Percentiles rank a stretch among this genome's conserved stretches.
Evolutionary conservation across 83 land plant genomes (phyloP).

Genomic region (Larix sibirica): DNA sequence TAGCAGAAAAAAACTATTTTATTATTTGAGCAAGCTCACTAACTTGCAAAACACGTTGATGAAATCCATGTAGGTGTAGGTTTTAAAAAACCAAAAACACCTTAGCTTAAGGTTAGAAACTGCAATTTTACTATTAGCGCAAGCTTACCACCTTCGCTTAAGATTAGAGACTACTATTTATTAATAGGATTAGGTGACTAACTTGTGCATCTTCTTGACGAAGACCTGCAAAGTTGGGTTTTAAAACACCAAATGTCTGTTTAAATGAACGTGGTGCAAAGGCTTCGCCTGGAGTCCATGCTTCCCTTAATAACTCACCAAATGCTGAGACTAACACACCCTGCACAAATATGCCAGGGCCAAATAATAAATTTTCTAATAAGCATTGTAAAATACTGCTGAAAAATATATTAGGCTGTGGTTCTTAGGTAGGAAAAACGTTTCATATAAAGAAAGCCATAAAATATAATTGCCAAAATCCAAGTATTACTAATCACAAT

Average conservation of each 20-base stretch:
- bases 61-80: no score
- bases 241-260: slow-evolving; percentile 71
- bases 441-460: background rate
- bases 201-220: slow-evolving; percentile 94
- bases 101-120: no score
- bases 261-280: slow-evolving; percentile 72
- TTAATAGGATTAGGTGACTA: slow-evolving; percentile 1
- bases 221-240: slow-evolving; percentile 81
- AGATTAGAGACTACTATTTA: no score
- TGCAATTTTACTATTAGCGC: no score
- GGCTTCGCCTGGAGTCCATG: slow-evolving; percentile 71
- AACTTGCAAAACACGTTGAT: no score
- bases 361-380: background rate
- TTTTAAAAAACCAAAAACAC: no score
- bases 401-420: background rate
- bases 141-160: no score
- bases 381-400: background rate
- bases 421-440: background rate
- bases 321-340: slow-evolving; percentile 85
- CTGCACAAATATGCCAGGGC: slow-evolving; percentile 27
- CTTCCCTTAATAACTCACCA: slow-evolving; percentile 72
- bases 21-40: no score
- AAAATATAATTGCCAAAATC: background rate
- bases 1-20: no score
- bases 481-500: background rate